Evolutionary conservation across 1,139 yeast species (phyloP).

Genomic region (Pichia sp.): DNA sequence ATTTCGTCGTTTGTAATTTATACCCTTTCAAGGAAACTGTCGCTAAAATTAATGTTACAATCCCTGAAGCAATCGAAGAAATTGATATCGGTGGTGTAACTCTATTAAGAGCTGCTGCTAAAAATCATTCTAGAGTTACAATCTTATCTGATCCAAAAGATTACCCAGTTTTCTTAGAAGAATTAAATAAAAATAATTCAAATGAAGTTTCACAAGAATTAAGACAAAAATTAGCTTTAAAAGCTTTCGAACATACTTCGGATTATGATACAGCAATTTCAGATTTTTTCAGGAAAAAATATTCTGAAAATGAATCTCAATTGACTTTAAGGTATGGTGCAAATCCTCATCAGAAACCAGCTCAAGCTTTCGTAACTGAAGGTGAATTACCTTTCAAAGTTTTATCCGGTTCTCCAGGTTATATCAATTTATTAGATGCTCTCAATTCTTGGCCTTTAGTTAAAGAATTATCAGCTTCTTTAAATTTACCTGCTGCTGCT

Average conservation of each 20-base stretch:
- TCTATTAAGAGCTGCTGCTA: conserved; percentile 94
- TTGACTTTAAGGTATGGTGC: conserved; percentile 96
- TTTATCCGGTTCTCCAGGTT: conserved; percentile 91
- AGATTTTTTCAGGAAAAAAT: conserved; percentile 95
- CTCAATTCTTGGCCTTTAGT: conserved; percentile 98
- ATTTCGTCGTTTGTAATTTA: conserved; percentile 92
- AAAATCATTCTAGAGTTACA: conserved; percentile 93
- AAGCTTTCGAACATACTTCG: conserved; percentile 98
- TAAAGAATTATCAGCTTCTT: conserved; percentile 88
- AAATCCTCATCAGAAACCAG: conserved; percentile 98
- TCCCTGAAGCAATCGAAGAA: conserved; percentile 97
- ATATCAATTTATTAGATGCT: conserved; percentile 92
- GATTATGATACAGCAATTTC: conserved; percentile 94
- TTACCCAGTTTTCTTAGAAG: conserved; percentile 78
- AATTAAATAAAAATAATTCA: conserved; percentile 35
- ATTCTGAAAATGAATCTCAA: conserved; percentile 83
- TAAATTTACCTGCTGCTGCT: conserved; percentile 97
- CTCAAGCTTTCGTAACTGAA: conserved; percentile 82
- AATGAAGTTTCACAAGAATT: conserved; percentile 70
- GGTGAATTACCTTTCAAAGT: conserved; percentile 94
- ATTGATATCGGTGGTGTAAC: conserved; percentile 99
- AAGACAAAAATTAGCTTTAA: conserved; percentile 80
- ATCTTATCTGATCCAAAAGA: conserved; percentile 91
- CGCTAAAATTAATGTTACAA: conserved; percentile 89
- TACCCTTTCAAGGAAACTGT: conserved; percentile 98